Base-by-base conservation (phyloP, 2,329 filamentous ascomycete genomes). In the Cercospora sojina region DNA sequence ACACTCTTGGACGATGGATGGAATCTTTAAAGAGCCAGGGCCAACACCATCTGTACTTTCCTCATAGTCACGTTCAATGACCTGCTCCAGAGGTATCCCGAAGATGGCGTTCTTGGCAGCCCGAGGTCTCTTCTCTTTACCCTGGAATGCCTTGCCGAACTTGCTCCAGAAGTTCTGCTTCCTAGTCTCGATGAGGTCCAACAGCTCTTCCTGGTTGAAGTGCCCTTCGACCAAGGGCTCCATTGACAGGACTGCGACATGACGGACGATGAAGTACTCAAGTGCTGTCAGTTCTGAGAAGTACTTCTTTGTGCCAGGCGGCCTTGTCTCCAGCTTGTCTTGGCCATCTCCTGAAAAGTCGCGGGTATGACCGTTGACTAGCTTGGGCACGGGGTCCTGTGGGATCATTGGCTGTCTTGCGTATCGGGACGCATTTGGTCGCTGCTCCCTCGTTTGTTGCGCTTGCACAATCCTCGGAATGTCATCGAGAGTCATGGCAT, bases 131-230 rank as follows among this genome's bases (percentile, higher is more conserved):
- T 94, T 95, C 59, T 77, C 75, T 53, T 78, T 77, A 23, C 73
- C 72, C 59, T 72, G 69, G 76, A 98, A 97, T 1, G 93, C 94
- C 77, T 97, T 97, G 69, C 93, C 94, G 70, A 99, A 93, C 74
- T 97, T 97, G 78, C 94, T 95, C 95, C 95, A 99, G 80, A 99
- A 97, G 0, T 92, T 98, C 25, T 92, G 88, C 69, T 97, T 96
- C 75, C 92, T 90, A 2, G 92, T 92, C 79, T 99, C 95, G 69
- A 99, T 98, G 59, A 99, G 87, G 68, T 91, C 88, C 13, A 98
- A 86, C 1, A 99, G 84, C 76, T 99, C 95, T 71, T 98, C 95
- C 66, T 98, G 85, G n/a, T 90, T 91, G 79, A 98, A 98, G 73
- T 96, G 89, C 3, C 89, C 88, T 73, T 96, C 93, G 5, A 99